Evolutionary conservation across 768 basidiomycete genomes (phyloP).

Genomic region (Sporobolomyces phaffii): DNA sequence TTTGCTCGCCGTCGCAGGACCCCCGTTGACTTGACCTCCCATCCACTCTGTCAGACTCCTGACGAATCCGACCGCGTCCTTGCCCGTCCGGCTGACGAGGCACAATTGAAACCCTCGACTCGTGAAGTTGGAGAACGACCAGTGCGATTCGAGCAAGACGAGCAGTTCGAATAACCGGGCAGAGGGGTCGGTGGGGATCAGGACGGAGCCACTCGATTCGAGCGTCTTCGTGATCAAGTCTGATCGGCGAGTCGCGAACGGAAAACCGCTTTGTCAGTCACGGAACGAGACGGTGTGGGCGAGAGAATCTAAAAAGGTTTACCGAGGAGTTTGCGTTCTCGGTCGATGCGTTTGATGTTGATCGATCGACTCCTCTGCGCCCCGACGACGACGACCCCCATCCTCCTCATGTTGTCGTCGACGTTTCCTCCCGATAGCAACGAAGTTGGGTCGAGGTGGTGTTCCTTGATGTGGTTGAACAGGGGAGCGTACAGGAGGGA

Average conservation of each 20-base stretch:
- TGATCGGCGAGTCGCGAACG: slow-evolving; percentile 43
- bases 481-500: slow-evolving; percentile 92
- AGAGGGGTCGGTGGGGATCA: slow-evolving; percentile 87
- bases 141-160: slow-evolving; percentile 91
- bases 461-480: slow-evolving; percentile 91
- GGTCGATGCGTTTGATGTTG: slow-evolving; percentile 79
- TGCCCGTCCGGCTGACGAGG: slow-evolving; percentile 79
- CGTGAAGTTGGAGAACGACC: slow-evolving; percentile 60
- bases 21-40: slow-evolving; percentile 81
- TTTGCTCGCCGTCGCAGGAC: too few species aligned
- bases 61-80: slow-evolving; percentile 89
- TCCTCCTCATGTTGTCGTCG: slow-evolving; percentile 77
- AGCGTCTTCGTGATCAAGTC: slow-evolving; percentile 86
- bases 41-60: slow-evolving; percentile 99
- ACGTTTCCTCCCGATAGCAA: slow-evolving; percentile 52
- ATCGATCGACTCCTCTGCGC: slow-evolving; percentile 75
- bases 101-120: slow-evolving; percentile 65
- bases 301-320: slow-evolving; percentile 4
- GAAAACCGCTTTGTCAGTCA: neutral
- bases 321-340: slow-evolving; percentile 82
- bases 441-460: slow-evolving; percentile 90
- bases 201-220: slow-evolving; percentile 57
- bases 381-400: slow-evolving; percentile 89
- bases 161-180: slow-evolving; percentile 94
- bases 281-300: neutral